These are phyloP conservation scores for Dictyostelium citrinum DNA, from an alignment of 78 protist genomes.

Conservation along the genomic window DNA sequence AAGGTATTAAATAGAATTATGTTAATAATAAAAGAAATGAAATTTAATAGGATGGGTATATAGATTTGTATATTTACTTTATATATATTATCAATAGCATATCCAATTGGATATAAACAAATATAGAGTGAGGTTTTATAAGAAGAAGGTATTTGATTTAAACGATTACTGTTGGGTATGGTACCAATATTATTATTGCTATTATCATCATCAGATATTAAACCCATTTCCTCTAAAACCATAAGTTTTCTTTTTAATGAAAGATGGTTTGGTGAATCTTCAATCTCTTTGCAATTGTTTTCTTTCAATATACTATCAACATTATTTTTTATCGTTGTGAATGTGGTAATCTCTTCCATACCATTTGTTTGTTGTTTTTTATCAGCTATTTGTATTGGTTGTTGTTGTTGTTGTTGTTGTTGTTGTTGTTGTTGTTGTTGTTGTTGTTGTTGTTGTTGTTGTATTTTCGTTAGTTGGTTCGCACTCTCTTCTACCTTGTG, in stretches of 20 bases:
- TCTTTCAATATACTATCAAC: not conserved
- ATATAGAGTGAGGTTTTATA: slow-evolving; percentile 28
- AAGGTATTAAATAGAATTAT: not conserved
- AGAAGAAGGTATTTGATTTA: not conserved
- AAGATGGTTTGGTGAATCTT: not conserved
- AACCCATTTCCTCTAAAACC: not conserved
- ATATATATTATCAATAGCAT: slow-evolving; percentile 23
- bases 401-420: too few relatives aligned
- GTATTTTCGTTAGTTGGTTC: not conserved
- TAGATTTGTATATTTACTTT: slow-evolving; percentile 29
- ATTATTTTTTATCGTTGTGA: too few relatives aligned
- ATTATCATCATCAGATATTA: not conserved
- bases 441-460: not conserved
- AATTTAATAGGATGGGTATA: not conserved
- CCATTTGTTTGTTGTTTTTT: not conserved
- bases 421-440: too few relatives aligned
- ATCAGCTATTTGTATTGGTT: not conserved
- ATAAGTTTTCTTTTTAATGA: not conserved
- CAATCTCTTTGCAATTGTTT: not conserved
- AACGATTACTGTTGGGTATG: not conserved
- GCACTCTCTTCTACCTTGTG: not conserved
- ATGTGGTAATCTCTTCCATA: too few relatives aligned
- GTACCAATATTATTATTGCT: too few relatives aligned
- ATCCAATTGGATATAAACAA: slow-evolving; percentile 22
- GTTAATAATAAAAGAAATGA: not conserved